Evolutionary conservation across 768 basidiomycete genomes (phyloP).

Genomic region (Trametes cinnabarina): DNA sequence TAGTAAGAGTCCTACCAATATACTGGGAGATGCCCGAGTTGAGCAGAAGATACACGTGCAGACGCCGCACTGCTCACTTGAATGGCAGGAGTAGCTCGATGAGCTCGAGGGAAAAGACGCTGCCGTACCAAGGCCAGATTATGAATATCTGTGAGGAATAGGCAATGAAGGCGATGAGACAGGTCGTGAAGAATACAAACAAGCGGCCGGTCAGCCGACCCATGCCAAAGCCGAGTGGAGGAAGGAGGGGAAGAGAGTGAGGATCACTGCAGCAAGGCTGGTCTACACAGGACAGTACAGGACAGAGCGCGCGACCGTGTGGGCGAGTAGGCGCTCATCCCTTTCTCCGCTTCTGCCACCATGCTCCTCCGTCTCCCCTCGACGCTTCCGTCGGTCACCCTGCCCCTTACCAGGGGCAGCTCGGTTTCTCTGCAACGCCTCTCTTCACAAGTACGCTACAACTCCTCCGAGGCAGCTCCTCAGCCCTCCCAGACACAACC

Average conservation of each 20-base stretch:
- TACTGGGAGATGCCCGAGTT: conserved; percentile 45
- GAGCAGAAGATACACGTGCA: too few species aligned
- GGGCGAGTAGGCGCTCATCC: not conserved
- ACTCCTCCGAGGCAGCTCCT: conserved; percentile 4
- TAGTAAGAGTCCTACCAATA: conserved; percentile 71
- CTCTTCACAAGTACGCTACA: conserved; percentile 4
- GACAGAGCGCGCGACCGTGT: not conserved
- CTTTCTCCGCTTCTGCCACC: not conserved
- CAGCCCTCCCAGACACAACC: not conserved
- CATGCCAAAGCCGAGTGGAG: conserved; percentile 30
- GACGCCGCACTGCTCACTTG: conserved; percentile 66
- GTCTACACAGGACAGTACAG: too few species aligned
- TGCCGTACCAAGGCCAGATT: conserved; percentile 91
- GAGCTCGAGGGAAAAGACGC: conserved; percentile 69
- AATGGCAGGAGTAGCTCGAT: conserved; percentile 79
- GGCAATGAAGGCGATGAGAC: conserved; percentile 81
- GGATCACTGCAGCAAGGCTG: too few species aligned
- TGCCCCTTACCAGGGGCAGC: not conserved
- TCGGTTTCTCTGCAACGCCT: not conserved
- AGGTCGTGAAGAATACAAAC: conserved; percentile 65
- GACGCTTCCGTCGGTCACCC: not conserved
- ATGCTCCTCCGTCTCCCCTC: conserved; percentile 15
- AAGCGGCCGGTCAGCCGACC: conserved; percentile 54
- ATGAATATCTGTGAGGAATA: conserved; percentile 88
- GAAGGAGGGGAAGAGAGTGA: not conserved